These are phyloP conservation scores for Phytopythium mirpurense DNA, from an alignment of 352 stramenopile genomes.

Conservation along the genomic window DNA sequence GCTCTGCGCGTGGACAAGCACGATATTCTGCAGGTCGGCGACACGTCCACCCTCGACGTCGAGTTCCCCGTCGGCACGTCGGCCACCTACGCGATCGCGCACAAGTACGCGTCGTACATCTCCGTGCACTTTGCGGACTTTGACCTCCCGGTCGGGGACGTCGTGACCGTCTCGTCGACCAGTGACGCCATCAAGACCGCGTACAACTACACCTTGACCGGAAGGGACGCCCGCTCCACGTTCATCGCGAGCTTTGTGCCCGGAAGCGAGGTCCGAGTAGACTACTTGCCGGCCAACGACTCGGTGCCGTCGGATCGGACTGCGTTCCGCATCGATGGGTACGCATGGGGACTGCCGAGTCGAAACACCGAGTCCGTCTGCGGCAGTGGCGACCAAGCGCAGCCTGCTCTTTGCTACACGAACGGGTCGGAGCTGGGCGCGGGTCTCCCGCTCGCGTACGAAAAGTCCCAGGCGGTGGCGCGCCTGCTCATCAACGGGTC, in stretches of 20 bases:
- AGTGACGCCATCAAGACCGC: conserved; percentile 14
- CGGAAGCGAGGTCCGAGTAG: conserved; percentile 31
- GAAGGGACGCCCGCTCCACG: conserved; percentile 21
- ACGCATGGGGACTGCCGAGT: conserved; percentile 33
- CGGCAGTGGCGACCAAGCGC: conserved; percentile 37
- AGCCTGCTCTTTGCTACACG: conserved; percentile 47
- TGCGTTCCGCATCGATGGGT: conserved; percentile 37
- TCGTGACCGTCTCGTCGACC: conserved; percentile 38
- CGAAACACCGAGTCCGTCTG: conserved; percentile 37
- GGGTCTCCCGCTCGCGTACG: conserved; percentile 33
- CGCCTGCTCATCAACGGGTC: conserved; percentile 54
- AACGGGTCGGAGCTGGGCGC: conserved; percentile 15
- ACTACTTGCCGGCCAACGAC: conserved; percentile 29
- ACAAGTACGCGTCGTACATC: conserved; percentile 49
- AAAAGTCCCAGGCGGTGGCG: conserved; percentile 32
- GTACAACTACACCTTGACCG: conserved; percentile 32
- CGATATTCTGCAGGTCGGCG: conserved; percentile 31
- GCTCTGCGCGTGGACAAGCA: conserved; percentile 11
- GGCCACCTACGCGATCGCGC: conserved; percentile 28
- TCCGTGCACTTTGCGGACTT: conserved; percentile 48
- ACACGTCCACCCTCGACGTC: conserved; percentile 24
- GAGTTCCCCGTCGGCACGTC: conserved; percentile 17
- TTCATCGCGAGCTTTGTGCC: conserved; percentile 48
- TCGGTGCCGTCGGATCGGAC: background rate
- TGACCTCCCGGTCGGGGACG: conserved; percentile 42